Evolutionary conservation across 768 basidiomycete genomes (phyloP), one percentile per base, ranked within the genome.

Genomic region (Pholiota conissans): DNA sequence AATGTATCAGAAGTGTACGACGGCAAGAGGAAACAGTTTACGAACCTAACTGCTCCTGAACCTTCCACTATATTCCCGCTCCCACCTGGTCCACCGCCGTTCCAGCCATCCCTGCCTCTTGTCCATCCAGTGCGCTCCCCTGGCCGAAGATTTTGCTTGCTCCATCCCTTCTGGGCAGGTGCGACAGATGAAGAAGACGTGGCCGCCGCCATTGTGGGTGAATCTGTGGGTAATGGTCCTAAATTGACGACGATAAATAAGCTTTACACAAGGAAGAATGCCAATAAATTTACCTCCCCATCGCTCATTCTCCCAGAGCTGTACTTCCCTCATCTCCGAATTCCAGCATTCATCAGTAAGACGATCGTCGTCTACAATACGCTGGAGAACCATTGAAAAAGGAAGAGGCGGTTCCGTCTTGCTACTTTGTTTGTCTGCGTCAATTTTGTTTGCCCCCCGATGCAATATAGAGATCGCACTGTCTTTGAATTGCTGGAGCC

Each of bases 251-350:
- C n/a, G 48, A 7, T 9, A 14, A 2, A 39, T 37, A 10, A 48
- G 16, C 3, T 20, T 22, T 29, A 26, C 20, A 61, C 22, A 29
- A 51, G 26, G 10, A 24, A 18, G 58, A n/a, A 49, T 32, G 42
- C 34, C 52, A 29, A 14, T 30, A 37, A 18, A 51, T 29, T 60
- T 57, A 29, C 71, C 69, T 32, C 70, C 67, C 73, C 80, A 86
- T 16, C 91, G 77, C 67, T 93, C 89, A 70, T 92, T 93, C 75
- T 93, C 91, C 76, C 83, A 93, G 22, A 93, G 67, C 69, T 90
- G 88, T 14, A 93, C 89, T 30, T 85, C 80, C 5, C 82, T 69
- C 72, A 86, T 78, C 65, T 87, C 83, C 2, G 85, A 75, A 0
- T 71, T 74, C 89, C 90, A 92, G 42, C 82, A 83, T 27, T 65